Evolutionary conservation across 2,329 filamentous ascomycete genomes (phyloP).

Genomic region (Cladosporium velox): DNA sequence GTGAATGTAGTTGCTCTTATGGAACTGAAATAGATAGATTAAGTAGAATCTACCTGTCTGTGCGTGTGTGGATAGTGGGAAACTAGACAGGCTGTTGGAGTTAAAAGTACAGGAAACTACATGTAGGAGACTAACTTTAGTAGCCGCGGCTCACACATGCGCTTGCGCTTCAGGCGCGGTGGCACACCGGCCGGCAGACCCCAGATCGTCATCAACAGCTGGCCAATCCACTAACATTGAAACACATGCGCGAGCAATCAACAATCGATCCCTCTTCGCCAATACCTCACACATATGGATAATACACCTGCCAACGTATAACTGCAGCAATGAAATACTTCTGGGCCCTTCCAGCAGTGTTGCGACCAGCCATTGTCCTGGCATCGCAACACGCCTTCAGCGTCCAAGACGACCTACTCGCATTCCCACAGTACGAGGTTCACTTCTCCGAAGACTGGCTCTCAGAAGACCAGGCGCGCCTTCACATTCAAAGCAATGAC

Average conservation of each 20-base stretch:
- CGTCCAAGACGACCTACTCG: constrained; percentile 83
- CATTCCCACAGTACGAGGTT: constrained; percentile 84
- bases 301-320: background rate
- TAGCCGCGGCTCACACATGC: constrained; percentile 7
- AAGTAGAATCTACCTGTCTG: no score
- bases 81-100: no score
- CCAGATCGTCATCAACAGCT: constrained; percentile 20
- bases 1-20: no score
- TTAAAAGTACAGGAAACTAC: no score
- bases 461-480: constrained; percentile 67
- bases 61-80: no score
- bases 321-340: constrained; percentile 46
- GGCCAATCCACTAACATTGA: constrained; percentile 7
- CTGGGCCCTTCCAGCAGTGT: constrained; percentile 50
- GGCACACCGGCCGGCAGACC: no score
- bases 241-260: background rate
- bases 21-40: no score
- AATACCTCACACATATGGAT: background rate
- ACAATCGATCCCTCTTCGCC: background rate
- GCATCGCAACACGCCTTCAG: constrained; percentile 65
- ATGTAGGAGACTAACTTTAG: no score
- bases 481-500: constrained; percentile 51
- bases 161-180: no score
- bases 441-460: constrained; percentile 71
- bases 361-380: constrained; percentile 51